These are phyloP conservation scores for Sclerotinia borealis DNA, from an alignment of 2,329 filamentous ascomycete genomes.

Conservation along the genomic window DNA sequence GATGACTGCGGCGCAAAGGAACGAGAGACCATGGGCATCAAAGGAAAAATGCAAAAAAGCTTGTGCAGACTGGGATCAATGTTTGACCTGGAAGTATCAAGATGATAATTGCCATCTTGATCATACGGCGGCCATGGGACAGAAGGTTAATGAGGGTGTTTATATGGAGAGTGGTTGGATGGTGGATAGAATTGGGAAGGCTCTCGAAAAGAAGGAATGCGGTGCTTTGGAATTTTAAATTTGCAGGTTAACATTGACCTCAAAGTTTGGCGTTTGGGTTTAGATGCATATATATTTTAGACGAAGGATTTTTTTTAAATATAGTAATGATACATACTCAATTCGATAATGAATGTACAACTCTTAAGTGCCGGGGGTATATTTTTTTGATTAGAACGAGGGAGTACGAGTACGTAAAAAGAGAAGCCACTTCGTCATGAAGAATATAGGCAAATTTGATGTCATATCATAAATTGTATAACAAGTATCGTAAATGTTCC, in stretches of 20 bases:
- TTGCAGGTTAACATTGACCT: not conserved
- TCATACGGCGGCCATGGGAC: slow-evolving; percentile 15
- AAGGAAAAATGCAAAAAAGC: slow-evolving; percentile 14
- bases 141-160: slow-evolving; percentile 12
- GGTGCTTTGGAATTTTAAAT: slow-evolving; percentile 10
- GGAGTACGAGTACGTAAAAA: too few species aligned
- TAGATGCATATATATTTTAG: not conserved
- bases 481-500: not conserved
- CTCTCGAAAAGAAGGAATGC: slow-evolving; percentile 11
- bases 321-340: not conserved
- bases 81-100: slow-evolving; percentile 18
- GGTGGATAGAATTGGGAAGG: slow-evolving; percentile 15
- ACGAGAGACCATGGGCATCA: slow-evolving; percentile 14
- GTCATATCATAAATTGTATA: not conserved
- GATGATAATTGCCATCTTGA: slow-evolving; percentile 14
- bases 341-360: not conserved
- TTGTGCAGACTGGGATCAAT: slow-evolving; percentile 16
- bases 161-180: slow-evolving; percentile 21
- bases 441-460: not conserved
- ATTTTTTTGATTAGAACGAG: too few species aligned
- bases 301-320: not conserved
- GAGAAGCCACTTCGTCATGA: too few species aligned
- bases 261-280: not conserved
- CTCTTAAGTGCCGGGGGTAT: not conserved
- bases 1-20: not conserved